These are phyloP conservation scores for Myriangium duriaei DNA, from an alignment of 2,329 filamentous ascomycete species.

Conservation along the genomic window DNA sequence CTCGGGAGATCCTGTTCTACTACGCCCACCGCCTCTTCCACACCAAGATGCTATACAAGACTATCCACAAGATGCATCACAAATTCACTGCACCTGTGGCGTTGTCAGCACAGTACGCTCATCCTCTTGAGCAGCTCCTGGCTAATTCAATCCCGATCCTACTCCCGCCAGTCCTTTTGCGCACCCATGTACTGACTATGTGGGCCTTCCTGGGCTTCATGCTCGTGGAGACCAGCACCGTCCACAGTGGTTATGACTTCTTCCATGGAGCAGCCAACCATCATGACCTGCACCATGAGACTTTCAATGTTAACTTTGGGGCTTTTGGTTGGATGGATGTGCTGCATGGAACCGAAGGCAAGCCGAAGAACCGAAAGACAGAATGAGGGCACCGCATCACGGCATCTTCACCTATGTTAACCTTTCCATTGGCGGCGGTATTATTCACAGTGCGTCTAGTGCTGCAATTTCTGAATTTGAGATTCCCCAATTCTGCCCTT, in stretches of 20 bases:
- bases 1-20: slow-evolving; percentile 10
- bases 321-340: slow-evolving; percentile 8
- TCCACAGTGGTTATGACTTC: slow-evolving; percentile 10
- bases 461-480: too few relatives aligned
- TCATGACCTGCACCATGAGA: slow-evolving; percentile 11
- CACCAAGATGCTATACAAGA: not conserved
- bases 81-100: slow-evolving; percentile 10
- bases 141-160: slow-evolving; percentile 7
- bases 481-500: too few relatives aligned
- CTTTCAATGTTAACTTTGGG: slow-evolving; percentile 8
- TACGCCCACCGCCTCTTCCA: slow-evolving; percentile 9
- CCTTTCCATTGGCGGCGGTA: too few relatives aligned
- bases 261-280: not conserved
- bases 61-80: slow-evolving; percentile 11
- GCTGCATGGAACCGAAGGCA: slow-evolving; percentile 4
- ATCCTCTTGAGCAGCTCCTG: slow-evolving; percentile 9
- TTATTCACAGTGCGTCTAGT: too few relatives aligned
- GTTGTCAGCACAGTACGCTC: slow-evolving; percentile 9
- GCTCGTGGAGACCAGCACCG: slow-evolving; percentile 7
- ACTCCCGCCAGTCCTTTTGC: slow-evolving; percentile 4
- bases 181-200: slow-evolving; percentile 2
- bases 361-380: too few relatives aligned
- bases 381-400: too few relatives aligned
- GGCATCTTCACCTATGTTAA: too few relatives aligned
- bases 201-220: slow-evolving; percentile 3